Evolutionary conservation across 257 asterid genomes (phyloP).

Genomic region (Asclepias syriaca): DNA sequence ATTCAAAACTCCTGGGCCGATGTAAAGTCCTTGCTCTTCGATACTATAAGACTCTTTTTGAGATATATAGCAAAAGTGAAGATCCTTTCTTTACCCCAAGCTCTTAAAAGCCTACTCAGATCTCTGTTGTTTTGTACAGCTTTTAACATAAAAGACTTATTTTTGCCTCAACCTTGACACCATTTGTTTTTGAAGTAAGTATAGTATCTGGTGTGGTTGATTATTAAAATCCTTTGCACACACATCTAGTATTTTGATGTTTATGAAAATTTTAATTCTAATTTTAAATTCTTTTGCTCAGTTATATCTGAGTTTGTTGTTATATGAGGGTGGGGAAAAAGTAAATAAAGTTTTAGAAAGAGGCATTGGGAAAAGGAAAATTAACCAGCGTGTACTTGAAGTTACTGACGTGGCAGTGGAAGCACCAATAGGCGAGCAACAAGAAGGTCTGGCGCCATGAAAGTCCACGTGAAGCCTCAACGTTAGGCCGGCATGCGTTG

Average conservation of each 20-base stretch:
- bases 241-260: neutral
- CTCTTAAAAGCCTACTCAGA: neutral
- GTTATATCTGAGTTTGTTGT: too few relatives aligned
- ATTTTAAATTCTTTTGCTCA: too few relatives aligned
- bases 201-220: neutral
- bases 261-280: too few relatives aligned
- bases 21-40: neutral
- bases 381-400: neutral
- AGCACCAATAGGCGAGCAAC: neutral
- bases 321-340: too few relatives aligned
- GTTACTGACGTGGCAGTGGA: neutral
- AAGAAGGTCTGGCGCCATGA: neutral
- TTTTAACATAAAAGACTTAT: neutral
- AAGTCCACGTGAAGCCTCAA: neutral
- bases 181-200: neutral
- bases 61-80: conserved; percentile 2
- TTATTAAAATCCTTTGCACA: neutral
- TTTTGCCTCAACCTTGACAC: neutral
- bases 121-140: neutral
- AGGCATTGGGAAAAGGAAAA: too few relatives aligned
- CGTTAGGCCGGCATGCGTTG: neutral
- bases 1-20: neutral
- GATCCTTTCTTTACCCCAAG: conserved; percentile 3
- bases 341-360: too few relatives aligned
- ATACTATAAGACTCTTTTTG: neutral